Conservation (phyloP, 352 stramenopile species). For the Blastocystis sp. region DNA sequence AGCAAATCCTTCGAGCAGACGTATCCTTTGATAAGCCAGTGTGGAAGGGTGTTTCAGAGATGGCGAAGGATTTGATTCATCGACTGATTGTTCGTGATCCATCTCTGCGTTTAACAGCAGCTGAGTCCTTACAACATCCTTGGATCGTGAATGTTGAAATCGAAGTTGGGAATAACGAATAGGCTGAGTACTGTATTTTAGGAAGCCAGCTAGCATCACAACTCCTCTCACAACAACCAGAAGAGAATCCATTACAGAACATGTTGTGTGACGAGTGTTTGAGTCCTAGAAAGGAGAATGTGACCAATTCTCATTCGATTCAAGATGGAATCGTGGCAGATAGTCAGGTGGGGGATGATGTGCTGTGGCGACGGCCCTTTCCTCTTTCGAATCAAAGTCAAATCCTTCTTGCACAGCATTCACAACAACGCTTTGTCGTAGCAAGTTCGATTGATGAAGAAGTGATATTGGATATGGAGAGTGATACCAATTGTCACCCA, state of each 20-base stretch:
- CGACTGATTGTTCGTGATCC: constrained; percentile 73
- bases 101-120: constrained; percentile 70
- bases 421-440: background rate
- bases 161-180: background rate
- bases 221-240: background rate
- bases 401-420: background rate
- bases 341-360: constrained; percentile 5
- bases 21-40: background rate
- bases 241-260: background rate
- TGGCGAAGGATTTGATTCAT: constrained; percentile 71
- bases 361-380: background rate
- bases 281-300: background rate
- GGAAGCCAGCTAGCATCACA: background rate
- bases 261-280: background rate
- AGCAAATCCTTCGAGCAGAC: constrained; percentile 12
- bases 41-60: constrained; percentile 28
- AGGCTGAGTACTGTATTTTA: background rate
- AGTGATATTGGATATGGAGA: background rate
- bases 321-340: constrained; percentile 1
- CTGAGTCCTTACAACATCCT: constrained; percentile 72
- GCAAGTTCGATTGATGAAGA: background rate
- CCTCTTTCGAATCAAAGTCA: background rate
- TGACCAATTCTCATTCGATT: background rate
- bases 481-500: background rate
- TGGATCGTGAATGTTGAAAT: constrained; percentile 68